Evolutionary conservation across 1,284 basidiomycete species (phyloP).

Genomic region (Pholiota adiposa): DNA sequence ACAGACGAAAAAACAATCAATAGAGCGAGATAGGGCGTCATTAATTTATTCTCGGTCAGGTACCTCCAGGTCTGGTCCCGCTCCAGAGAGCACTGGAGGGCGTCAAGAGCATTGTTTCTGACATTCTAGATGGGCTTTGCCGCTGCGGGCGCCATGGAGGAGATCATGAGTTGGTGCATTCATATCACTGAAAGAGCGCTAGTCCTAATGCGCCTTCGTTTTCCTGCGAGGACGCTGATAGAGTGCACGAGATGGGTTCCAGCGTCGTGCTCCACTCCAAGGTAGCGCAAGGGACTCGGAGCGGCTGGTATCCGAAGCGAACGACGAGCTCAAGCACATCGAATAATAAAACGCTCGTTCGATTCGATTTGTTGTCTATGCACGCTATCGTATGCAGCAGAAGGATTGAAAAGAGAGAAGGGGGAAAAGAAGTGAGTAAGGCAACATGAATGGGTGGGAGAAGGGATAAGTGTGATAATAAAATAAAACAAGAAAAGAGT

Average conservation of each 20-base stretch:
- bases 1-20: neutral
- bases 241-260: too few species aligned
- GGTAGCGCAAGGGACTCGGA: too few species aligned
- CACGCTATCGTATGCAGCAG: conserved; percentile 9
- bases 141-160: too few species aligned
- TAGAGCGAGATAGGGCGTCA: neutral
- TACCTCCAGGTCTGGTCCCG: neutral
- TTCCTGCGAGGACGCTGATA: too few species aligned
- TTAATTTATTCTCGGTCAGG: neutral
- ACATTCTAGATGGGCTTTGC: neutral
- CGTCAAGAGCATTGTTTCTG: neutral
- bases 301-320: too few species aligned
- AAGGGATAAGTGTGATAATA: conserved; percentile 2
- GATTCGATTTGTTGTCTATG: conserved; percentile 12
- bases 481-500: conserved; percentile 3
- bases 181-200: too few species aligned
- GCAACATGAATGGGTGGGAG: conserved; percentile 25
- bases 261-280: too few species aligned
- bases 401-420: neutral
- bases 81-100: neutral
- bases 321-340: neutral
- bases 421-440: neutral
- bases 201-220: too few species aligned
- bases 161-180: too few species aligned
- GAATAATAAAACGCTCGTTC: conserved; percentile 5